phyloP scores from a whole-genome alignment of 1,284 basidiomycete species.

The Rhodotorula sp. region DNA sequence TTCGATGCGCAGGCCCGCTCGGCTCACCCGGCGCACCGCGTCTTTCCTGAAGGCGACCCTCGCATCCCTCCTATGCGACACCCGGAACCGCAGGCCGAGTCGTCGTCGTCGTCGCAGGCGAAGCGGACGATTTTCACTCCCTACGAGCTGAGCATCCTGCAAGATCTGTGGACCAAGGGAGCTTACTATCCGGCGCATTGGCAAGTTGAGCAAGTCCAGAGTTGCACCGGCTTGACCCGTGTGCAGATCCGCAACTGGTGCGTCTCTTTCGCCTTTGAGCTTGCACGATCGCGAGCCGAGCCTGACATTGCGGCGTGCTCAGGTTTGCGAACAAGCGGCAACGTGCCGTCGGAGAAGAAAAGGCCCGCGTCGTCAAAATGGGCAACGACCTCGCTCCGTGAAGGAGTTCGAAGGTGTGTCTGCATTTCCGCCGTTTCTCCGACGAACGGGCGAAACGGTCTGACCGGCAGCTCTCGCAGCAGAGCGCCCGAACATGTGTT shows the following conservation, averaged over 20 bases:
- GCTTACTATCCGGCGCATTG: constrained; percentile 3
- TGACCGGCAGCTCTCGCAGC: too few species aligned
- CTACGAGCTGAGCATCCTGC: neutral
- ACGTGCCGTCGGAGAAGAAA: constrained; percentile 12
- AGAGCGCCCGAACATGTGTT: too few species aligned
- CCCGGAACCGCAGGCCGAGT: neutral
- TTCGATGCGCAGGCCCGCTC: neutral
- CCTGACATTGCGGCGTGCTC: neutral
- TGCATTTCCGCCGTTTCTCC: too few species aligned
- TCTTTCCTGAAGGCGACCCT: neutral
- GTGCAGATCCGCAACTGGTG: constrained; percentile 13
- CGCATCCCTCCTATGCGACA: neutral
- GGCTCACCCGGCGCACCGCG: neutral
- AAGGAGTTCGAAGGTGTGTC: too few species aligned
- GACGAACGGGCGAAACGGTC: too few species aligned
- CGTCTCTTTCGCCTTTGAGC: neutral
- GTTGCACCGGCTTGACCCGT: neutral
- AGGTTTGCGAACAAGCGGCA: constrained; percentile 21
- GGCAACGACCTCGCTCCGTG: neutral
- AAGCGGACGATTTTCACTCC: constrained; percentile 8
- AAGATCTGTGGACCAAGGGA: neutral
- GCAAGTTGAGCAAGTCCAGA: constrained; percentile 2
- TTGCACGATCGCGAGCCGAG: neutral
- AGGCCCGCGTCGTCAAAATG: neutral
- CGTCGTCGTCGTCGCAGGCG: neutral